Evolutionary conservation across 2,329 filamentous ascomycete genomes (phyloP).

Genomic region (Biscogniauxia marginata): DNA sequence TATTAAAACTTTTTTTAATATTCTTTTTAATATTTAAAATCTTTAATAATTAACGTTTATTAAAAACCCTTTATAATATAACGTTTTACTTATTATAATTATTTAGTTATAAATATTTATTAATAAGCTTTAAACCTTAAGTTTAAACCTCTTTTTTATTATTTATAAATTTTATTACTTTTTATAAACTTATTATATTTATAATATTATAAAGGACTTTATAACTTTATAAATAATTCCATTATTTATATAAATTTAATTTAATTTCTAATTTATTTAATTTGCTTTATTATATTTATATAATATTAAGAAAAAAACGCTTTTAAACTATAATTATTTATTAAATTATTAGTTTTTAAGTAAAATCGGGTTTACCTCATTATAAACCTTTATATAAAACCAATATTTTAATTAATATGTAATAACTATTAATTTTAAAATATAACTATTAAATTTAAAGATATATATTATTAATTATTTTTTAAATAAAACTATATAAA

Average conservation of each 20-base stretch:
- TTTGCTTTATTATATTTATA: not conserved
- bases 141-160: no score
- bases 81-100: no score
- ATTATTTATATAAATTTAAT: not conserved
- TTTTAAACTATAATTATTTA: no score
- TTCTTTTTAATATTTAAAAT: no score
- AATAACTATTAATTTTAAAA: not conserved
- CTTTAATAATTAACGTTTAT: not conserved
- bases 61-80: no score
- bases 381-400: constrained; percentile 4
- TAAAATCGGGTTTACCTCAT: no score
- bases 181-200: not conserved
- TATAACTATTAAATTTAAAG: not conserved
- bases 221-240: not conserved
- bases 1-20: not conserved
- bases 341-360: no score
- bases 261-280: not conserved
- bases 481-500: constrained; percentile 1
- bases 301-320: no score
- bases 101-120: no score
- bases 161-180: no score
- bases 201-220: not conserved
- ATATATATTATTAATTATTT: not conserved
- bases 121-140: not conserved
- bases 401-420: not conserved